A percentile compares a stretch with the other conserved stretches of the same genome.
Evolutionary conservation across 1,284 basidiomycete genomes (phyloP).

Genomic region (Puccinia brachypodii): DNA sequence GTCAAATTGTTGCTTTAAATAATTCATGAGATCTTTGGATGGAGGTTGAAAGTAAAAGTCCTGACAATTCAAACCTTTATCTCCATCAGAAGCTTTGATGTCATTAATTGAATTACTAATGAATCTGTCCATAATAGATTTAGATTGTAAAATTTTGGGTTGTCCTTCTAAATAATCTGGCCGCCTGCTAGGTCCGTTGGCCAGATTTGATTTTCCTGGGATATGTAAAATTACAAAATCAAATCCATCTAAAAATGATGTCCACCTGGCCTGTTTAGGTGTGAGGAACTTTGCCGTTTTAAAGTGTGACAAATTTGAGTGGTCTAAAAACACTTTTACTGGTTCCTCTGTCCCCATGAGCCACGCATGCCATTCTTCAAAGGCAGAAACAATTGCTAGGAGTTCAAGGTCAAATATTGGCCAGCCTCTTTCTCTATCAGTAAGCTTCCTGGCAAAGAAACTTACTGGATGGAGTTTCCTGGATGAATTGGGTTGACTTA

Average conservation of each 20-base stretch:
- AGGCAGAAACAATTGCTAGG: background rate
- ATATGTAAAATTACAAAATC: background rate
- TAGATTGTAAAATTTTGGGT: background rate
- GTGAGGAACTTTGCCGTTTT: background rate
- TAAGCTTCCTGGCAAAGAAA: constrained; percentile 40
- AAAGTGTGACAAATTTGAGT: constrained; percentile 28
- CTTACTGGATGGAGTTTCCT: constrained; percentile 39
- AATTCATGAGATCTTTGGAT: background rate
- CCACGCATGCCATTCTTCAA: constrained; percentile 25
- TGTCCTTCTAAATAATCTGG: background rate
- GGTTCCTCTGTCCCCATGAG: constrained; percentile 1
- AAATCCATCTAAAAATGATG: background rate
- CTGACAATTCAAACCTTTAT: background rate
- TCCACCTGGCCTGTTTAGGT: background rate
- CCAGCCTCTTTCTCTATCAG: constrained; percentile 36
- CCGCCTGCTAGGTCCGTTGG: background rate
- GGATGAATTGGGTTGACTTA: constrained; percentile 33
- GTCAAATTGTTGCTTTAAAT: background rate
- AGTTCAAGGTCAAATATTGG: constrained; percentile 14
- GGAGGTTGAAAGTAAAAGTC: background rate
- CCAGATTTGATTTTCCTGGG: background rate
- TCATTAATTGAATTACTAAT: background rate
- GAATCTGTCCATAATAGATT: background rate
- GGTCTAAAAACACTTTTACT: constrained; percentile 24
- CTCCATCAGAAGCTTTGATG: background rate